These are phyloP conservation scores for Heterobasidion irregulare DNA, from an alignment of 1,284 basidiomycete genomes.

Conservation along the genomic window DNA sequence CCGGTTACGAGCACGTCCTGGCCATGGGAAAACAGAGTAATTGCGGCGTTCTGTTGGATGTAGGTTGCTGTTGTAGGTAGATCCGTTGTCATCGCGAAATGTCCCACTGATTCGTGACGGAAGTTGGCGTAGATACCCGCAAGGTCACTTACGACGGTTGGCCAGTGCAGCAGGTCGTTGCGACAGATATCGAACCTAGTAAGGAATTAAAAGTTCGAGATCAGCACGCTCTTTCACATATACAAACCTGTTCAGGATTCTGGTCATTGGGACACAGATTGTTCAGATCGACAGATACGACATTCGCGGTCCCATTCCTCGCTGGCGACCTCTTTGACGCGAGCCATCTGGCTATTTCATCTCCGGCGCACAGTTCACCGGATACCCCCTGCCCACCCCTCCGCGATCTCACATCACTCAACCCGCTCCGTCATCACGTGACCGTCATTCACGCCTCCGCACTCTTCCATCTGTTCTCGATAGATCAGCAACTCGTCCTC, in stretches of 20 bases:
- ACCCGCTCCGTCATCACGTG: constrained; percentile 29
- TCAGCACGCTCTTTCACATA: neutral
- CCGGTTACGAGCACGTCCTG: constrained; percentile 13
- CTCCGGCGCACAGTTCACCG: neutral
- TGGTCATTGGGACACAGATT: constrained; percentile 9
- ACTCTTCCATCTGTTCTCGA: constrained; percentile 37
- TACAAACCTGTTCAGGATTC: neutral
- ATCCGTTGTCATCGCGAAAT: neutral
- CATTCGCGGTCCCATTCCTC: constrained; percentile 32
- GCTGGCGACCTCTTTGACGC: constrained; percentile 30
- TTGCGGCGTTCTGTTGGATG: constrained; percentile 18
- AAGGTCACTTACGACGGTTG: constrained; percentile 28
- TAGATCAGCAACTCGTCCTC: constrained; percentile 27
- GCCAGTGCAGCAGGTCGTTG: constrained; percentile 21
- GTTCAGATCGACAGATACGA: constrained; percentile 17
- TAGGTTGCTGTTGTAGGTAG: constrained; percentile 18
- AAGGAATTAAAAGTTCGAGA: constrained; percentile 5
- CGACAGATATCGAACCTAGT: constrained; percentile 13
- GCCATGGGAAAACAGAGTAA: constrained; percentile 13
- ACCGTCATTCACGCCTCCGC: constrained; percentile 32
- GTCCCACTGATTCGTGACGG: neutral
- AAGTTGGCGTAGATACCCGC: constrained; percentile 31
- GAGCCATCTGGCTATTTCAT: constrained; percentile 8
- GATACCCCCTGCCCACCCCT: constrained; percentile 13
- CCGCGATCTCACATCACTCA: constrained; percentile 22